phyloP scores from a whole-genome alignment of 768 basidiomycete species.

The Gautieria morchelliformis region DNA sequence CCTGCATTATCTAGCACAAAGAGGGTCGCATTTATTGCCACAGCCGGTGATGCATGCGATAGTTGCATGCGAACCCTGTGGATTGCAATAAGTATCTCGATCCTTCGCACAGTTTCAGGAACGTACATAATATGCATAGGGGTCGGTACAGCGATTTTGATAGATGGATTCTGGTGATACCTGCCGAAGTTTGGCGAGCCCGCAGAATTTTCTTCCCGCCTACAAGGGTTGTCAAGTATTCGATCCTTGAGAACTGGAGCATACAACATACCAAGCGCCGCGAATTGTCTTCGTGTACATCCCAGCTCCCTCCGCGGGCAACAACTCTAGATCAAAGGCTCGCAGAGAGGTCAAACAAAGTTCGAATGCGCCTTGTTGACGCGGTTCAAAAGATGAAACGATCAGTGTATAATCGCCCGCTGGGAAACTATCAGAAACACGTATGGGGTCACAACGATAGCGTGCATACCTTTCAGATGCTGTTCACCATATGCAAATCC shows the following conservation, averaged over 20 bases:
- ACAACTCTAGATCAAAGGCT: constrained; percentile 50
- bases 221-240: constrained; percentile 17
- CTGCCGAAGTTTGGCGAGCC: constrained; percentile 58
- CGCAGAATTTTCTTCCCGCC: constrained; percentile 49
- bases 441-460: not conserved
- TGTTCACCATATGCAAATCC: constrained; percentile 53
- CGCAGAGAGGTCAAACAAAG: constrained; percentile 54
- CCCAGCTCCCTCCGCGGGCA: constrained; percentile 84
- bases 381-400: constrained; percentile 78
- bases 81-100: not conserved
- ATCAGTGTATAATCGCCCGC: constrained; percentile 77
- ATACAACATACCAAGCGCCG: constrained; percentile 62
- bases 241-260: not conserved
- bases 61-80: constrained; percentile 64
- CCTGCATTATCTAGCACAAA: constrained; percentile 29
- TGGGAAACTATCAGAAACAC: constrained; percentile 19
- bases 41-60: constrained; percentile 29
- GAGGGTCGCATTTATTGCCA: constrained; percentile 53
- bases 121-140: constrained; percentile 51
- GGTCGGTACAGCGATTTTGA: constrained; percentile 45
- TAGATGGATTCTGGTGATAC: constrained; percentile 64
- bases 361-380: constrained; percentile 53
- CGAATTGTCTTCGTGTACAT: constrained; percentile 66
- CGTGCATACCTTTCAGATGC: constrained; percentile 41
- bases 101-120: not conserved